phyloP scores from a whole-genome alignment of 164 flowering plant species.

The Saururus chinensis region DNA sequence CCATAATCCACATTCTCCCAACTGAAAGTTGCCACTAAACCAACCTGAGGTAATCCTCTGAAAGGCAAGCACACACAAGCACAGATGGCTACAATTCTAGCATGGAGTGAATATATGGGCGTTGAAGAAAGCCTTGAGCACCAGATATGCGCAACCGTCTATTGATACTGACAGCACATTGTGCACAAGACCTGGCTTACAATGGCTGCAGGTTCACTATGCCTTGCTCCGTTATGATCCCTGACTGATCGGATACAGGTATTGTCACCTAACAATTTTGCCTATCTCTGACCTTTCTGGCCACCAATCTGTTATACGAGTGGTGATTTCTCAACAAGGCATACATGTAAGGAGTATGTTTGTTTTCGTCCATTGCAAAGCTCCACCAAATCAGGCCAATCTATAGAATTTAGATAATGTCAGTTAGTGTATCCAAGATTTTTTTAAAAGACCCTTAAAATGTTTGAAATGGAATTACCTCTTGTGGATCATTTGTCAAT shows the following conservation, averaged over 20 bases:
- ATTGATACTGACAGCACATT: slow-evolving; percentile 32
- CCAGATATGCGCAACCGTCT: slow-evolving; percentile 27
- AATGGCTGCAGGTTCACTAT: slow-evolving; percentile 7
- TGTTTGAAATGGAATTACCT: slow-evolving; percentile 27
- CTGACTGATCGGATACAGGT: slow-evolving; percentile 22
- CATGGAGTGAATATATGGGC: slow-evolving; percentile 71
- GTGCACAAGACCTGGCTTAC: slow-evolving; percentile 34
- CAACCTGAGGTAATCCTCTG: slow-evolving; percentile 46
- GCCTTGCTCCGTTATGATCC: slow-evolving; percentile 9
- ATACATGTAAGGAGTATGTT: slow-evolving; percentile 66
- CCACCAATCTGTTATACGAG: slow-evolving; percentile 61
- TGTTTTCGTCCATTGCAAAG: slow-evolving; percentile 47
- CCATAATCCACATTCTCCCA: slow-evolving; percentile 68
- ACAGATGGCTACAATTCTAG: slow-evolving; percentile 78
- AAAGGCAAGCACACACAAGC: slow-evolving; percentile 77
- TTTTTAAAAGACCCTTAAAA: neutral
- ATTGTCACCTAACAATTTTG: slow-evolving; percentile 50
- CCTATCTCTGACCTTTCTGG: slow-evolving; percentile 49
- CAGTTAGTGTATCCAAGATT: neutral
- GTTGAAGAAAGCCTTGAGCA: slow-evolving; percentile 51
- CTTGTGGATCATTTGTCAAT: slow-evolving; percentile 69
- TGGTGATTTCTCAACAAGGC: slow-evolving; percentile 56
- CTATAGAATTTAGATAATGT: slow-evolving; percentile 13
- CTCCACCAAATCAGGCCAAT: slow-evolving; percentile 74
- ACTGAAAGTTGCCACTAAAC: slow-evolving; percentile 41